Evolutionary conservation across 1,284 basidiomycete genomes (phyloP).

Genomic region (Baeospora myosura): DNA sequence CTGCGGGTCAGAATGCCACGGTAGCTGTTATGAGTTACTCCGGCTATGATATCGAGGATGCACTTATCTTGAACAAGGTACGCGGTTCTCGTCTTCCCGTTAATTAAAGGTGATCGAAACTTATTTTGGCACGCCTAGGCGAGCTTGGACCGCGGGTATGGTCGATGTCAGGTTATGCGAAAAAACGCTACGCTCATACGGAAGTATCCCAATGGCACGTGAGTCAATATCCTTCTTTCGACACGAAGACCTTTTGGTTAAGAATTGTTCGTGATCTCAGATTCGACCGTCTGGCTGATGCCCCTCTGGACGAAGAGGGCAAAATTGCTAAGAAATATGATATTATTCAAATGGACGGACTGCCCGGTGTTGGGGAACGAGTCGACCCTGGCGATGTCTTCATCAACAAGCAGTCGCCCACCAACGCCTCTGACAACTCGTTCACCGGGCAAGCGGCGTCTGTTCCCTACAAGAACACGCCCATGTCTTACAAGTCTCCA

Average conservation of each 20-base stretch:
- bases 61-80: conserved; percentile 91
- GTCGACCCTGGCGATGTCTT: conserved; percentile 93
- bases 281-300: conserved; percentile 91
- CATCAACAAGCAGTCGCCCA: conserved; percentile 94
- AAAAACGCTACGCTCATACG: conserved; percentile 93
- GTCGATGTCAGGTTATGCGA: conserved; percentile 93
- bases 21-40: conserved; percentile 99
- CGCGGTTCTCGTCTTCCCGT: conserved; percentile 10
- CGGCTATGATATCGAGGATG: conserved; percentile 99
- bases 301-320: conserved; percentile 80
- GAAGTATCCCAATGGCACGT: conserved; percentile 97
- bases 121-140: conserved; percentile 51
- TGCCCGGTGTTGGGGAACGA: conserved; percentile 91
- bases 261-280: conserved; percentile 29
- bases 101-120: neutral
- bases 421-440: conserved; percentile 81
- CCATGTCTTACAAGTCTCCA: conserved; percentile 88
- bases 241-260: neutral
- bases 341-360: conserved; percentile 86
- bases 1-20: conserved; percentile 97
- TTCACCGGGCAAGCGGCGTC: conserved; percentile 75
- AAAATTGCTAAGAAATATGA: conserved; percentile 79
- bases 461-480: conserved; percentile 83
- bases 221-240: conserved; percentile 29
- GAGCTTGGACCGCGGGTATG: conserved; percentile 94